Evolutionary conservation across 1,284 basidiomycete species (phyloP).

Genomic region (Leccinum pallidistipes): DNA sequence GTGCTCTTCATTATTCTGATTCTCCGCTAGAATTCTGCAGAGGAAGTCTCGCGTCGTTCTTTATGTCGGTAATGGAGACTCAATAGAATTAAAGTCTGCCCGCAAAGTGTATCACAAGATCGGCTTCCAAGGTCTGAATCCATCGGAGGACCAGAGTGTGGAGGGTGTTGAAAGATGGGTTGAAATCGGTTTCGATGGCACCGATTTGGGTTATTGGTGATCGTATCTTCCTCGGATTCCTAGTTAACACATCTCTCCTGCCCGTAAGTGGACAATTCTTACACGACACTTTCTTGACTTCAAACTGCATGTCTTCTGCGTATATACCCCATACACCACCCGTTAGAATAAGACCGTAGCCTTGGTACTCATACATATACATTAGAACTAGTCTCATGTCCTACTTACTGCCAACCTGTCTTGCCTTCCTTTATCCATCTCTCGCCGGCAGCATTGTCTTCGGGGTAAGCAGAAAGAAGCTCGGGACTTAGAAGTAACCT

Average conservation of each 20-base stretch:
- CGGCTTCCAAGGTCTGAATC: constrained; percentile 47
- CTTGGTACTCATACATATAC: constrained; percentile 2
- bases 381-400: neutral
- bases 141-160: constrained; percentile 16
- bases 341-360: neutral
- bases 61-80: constrained; percentile 43
- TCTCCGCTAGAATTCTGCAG: constrained; percentile 29
- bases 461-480: constrained; percentile 32
- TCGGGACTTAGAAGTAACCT: constrained; percentile 32
- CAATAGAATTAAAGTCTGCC: constrained; percentile 39
- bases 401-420: constrained; percentile 5
- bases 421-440: constrained; percentile 25
- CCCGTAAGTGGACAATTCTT: neutral
- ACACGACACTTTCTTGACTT: neutral
- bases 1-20: constrained; percentile 6
- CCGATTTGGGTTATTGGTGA: constrained; percentile 51
- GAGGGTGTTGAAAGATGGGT: constrained; percentile 45
- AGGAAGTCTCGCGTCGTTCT: constrained; percentile 43
- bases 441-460: constrained; percentile 30
- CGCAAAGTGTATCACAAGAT: constrained; percentile 48
- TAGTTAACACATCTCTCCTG: neutral
- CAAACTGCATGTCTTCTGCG: neutral
- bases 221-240: neutral
- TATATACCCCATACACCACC: neutral
- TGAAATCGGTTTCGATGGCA: constrained; percentile 51